phyloP scores from a whole-genome alignment of 169 alveolate genomes.

The Plasmodium blacklocki region DNA sequence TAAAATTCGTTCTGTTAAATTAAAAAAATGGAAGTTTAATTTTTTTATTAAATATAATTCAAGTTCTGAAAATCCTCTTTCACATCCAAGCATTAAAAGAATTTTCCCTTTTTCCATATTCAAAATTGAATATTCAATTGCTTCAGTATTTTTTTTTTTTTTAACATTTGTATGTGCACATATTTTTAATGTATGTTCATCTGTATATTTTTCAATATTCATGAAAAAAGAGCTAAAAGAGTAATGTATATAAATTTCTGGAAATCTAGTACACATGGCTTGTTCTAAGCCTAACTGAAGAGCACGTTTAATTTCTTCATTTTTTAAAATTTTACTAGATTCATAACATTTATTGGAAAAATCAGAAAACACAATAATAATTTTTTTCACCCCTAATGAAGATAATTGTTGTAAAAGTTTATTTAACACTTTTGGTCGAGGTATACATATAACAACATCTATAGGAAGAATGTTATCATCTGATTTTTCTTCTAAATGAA shows the following conservation, averaged over 20 bases:
- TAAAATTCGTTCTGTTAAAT: slow-evolving; percentile 67
- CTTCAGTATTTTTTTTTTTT: not conserved
- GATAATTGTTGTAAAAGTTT: slow-evolving; percentile 58
- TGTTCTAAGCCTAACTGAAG: slow-evolving; percentile 76
- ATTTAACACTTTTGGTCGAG: slow-evolving; percentile 58
- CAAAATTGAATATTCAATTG: slow-evolving; percentile 21
- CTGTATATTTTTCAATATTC: slow-evolving; percentile 53
- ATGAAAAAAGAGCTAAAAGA: slow-evolving; percentile 66
- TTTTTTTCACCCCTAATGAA: slow-evolving; percentile 66
- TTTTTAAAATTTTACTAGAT: slow-evolving; percentile 65
- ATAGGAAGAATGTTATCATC: slow-evolving; percentile 28
- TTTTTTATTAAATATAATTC: slow-evolving; percentile 64
- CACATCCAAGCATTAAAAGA: slow-evolving; percentile 75
- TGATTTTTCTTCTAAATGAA: slow-evolving; percentile 64
- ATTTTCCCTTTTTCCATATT: slow-evolving; percentile 47
- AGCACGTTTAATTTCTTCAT: slow-evolving; percentile 69
- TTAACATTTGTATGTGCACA: slow-evolving; percentile 68
- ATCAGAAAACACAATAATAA: slow-evolving; percentile 65
- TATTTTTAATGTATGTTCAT: slow-evolving; percentile 46
- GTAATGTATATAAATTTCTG: slow-evolving; percentile 51
- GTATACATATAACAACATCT: slow-evolving; percentile 66
- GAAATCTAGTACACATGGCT: slow-evolving; percentile 74
- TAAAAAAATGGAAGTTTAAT: slow-evolving; percentile 40
- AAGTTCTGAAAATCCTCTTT: slow-evolving; percentile 70
- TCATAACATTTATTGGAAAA: slow-evolving; percentile 65